A percentile compares a stretch with the other conserved stretches of the same genome.
phyloP scores from a whole-genome alignment of 2,329 filamentous ascomycete genomes.

The Xylariaceae sp. region DNA sequence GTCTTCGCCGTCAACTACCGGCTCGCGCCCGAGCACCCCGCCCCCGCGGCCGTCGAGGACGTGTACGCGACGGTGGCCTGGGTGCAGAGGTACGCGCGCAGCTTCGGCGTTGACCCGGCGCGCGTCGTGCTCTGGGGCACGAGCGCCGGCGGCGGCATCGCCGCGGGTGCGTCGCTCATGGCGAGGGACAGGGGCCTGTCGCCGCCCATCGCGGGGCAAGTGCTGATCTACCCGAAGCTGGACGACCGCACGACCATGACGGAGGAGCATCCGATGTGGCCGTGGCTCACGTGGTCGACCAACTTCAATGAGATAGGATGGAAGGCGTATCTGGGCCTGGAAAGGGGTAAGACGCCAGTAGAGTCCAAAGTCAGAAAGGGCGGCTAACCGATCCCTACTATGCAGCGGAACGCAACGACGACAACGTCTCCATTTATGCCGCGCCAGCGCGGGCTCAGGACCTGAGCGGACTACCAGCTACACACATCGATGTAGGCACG shows the following conservation, averaged over 20 bases:
- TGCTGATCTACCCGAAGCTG: conserved; percentile 29
- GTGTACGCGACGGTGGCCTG: conserved; percentile 12
- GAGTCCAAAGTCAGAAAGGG: neutral
- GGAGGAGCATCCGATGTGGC: conserved; percentile 12
- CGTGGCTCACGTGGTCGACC: conserved; percentile 12
- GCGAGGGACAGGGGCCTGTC: conserved; percentile 21
- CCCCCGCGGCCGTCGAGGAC: conserved; percentile 40
- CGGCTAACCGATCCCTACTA: neutral
- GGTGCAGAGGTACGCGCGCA: too few relatives aligned
- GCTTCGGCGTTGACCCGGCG: conserved; percentile 13
- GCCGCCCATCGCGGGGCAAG: conserved; percentile 23
- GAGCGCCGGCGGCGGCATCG: conserved; percentile 20
- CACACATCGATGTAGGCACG: conserved; percentile 23
- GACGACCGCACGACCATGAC: conserved; percentile 24
- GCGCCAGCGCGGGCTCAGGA: conserved; percentile 17
- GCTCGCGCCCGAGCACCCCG: conserved; percentile 44
- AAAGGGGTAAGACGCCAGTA: conserved; percentile 12
- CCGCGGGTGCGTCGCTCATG: conserved; percentile 34
- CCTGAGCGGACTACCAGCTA: conserved; percentile 20
- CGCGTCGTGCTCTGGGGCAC: conserved; percentile 15
- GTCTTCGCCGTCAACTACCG: conserved; percentile 40
- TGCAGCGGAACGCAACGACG: conserved; percentile 11
- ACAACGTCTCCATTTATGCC: conserved; percentile 13
- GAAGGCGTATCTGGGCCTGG: conserved; percentile 12
- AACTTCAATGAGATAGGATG: conserved; percentile 11